phyloP scores from a whole-genome alignment of 176 grass and related monocot species.

The Guadua angustifolia region DNA sequence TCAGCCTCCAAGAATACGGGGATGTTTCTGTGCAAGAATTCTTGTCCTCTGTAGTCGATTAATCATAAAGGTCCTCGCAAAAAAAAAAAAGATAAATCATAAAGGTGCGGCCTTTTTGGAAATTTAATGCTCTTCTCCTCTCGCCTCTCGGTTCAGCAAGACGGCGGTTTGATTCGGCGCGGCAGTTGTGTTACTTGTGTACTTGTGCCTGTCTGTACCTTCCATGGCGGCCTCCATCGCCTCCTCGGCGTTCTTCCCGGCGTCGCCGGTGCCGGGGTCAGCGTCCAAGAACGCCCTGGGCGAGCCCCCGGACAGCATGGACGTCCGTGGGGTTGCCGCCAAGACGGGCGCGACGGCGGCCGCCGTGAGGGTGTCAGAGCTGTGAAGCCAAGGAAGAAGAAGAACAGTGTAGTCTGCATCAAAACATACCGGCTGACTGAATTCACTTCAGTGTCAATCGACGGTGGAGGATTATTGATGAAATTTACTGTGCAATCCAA shows the following conservation, averaged over 20 bases:
- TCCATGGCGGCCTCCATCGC: constrained; percentile 54
- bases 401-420: too few relatives aligned
- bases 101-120: neutral
- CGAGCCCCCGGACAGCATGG: constrained; percentile 35
- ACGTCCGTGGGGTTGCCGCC: constrained; percentile 36
- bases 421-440: too few relatives aligned
- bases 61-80: neutral
- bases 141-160: neutral
- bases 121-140: neutral
- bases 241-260: constrained; percentile 57
- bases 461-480: too few relatives aligned
- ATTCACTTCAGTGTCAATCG: too few relatives aligned
- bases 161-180: neutral
- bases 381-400: too few relatives aligned
- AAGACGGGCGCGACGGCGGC: constrained; percentile 29
- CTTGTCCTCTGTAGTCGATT: neutral
- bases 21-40: neutral
- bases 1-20: neutral
- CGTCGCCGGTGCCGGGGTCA: constrained; percentile 30
- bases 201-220: neutral
- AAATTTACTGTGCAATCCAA: too few relatives aligned
- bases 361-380: too few relatives aligned
- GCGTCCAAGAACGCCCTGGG: constrained; percentile 35
- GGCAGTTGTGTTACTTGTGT: neutral
- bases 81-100: neutral